A percentile compares a stretch with the other conserved stretches of the same genome.
Evolutionary conservation across 495 filamentous ascomycete species (phyloP).

Genomic region (Penicillium fimorum): DNA sequence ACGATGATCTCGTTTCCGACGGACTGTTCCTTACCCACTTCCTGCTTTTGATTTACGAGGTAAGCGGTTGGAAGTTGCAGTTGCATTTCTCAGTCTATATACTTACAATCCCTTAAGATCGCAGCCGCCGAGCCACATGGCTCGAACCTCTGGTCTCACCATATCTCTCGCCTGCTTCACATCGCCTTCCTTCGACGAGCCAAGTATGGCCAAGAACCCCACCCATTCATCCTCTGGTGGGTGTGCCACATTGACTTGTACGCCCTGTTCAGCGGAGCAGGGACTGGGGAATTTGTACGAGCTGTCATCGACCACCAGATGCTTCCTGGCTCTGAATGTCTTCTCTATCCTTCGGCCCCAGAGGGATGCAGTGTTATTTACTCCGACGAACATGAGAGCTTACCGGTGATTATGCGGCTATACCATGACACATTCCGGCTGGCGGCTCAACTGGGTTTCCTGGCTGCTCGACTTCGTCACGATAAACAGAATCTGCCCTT

Average conservation of each 20-base stretch:
- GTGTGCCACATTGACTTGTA: constrained; percentile 57
- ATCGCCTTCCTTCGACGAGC: constrained; percentile 49
- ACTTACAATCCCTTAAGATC: constrained; percentile 38
- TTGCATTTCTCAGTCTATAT: not conserved
- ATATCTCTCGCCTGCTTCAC: constrained; percentile 53
- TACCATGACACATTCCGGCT: constrained; percentile 45
- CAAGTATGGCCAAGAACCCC: constrained; percentile 46
- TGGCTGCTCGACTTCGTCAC: constrained; percentile 39
- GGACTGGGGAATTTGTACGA: constrained; percentile 50
- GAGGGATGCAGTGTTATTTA: constrained; percentile 35
- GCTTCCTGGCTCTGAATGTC: constrained; percentile 40
- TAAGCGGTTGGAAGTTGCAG: constrained; percentile 23
- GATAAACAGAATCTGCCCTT: constrained; percentile 21
- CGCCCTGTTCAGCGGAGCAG: constrained; percentile 53
- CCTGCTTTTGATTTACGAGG: constrained; percentile 59
- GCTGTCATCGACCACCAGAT: constrained; percentile 50
- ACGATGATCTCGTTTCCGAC: constrained; percentile 54
- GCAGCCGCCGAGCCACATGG: constrained; percentile 45
- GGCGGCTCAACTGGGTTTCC: constrained; percentile 40
- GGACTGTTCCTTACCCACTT: constrained; percentile 59
- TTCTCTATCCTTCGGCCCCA: constrained; percentile 32
- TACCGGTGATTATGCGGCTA: constrained; percentile 44
- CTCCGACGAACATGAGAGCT: constrained; percentile 34
- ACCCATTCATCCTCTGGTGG: constrained; percentile 55
- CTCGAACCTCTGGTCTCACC: constrained; percentile 55